Percentiles rank a stretch among this genome's conserved stretches.
These are phyloP conservation scores for Periglandula ipomoeae DNA, from an alignment of 2,329 filamentous ascomycete species.

Conservation along the genomic window DNA sequence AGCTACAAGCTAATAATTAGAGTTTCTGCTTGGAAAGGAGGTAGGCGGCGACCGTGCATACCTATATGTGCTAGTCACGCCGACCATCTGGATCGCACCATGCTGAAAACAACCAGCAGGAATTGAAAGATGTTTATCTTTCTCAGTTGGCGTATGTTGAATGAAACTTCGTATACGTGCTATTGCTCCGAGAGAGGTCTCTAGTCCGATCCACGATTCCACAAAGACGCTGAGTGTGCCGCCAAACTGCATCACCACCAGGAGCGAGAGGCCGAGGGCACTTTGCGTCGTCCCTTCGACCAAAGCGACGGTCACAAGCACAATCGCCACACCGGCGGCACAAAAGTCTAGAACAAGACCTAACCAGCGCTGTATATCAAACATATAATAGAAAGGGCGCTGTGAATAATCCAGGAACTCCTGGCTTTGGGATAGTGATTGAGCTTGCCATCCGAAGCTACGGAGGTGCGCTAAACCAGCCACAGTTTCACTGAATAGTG, in stretches of 20 bases:
- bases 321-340: conserved; percentile 34
- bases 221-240: neutral
- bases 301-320: conserved; percentile 32
- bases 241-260: neutral
- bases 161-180: neutral
- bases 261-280: conserved; percentile 1
- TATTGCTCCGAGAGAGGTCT: conserved; percentile 4
- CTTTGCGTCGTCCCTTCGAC: conserved; percentile 17
- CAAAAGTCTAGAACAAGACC: conserved; percentile 35
- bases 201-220: neutral
- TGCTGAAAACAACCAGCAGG: neutral
- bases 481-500: conserved; percentile 16
- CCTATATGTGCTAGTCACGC: conserved; percentile 1
- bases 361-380: conserved; percentile 40
- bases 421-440: conserved; percentile 11
- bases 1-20: no score
- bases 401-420: conserved; percentile 24
- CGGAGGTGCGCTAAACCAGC: conserved; percentile 20
- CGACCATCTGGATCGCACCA: neutral
- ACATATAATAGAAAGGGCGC: conserved; percentile 29
- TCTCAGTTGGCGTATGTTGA: neutral
- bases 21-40: no score
- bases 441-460: conserved; percentile 19
- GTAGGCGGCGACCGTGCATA: no score
- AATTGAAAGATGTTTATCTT: neutral